Conservation (phyloP, 2,329 filamentous ascomycete species). For the Aureobasidium pullulans region DNA sequence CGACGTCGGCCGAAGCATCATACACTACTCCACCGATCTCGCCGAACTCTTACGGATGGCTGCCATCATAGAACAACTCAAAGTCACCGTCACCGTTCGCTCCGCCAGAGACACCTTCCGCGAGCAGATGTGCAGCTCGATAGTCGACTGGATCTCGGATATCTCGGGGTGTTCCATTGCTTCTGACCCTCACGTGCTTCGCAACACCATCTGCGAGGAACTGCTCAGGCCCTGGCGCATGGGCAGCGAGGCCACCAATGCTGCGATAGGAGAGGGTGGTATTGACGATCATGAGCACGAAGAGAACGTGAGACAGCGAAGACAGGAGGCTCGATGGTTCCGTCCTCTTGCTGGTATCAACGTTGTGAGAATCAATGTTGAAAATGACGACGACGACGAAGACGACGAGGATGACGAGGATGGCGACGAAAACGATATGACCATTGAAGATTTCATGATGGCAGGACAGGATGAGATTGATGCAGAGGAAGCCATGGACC, state of each 20-base stretch:
- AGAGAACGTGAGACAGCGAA: slow-evolving; percentile 37
- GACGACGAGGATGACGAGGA: slow-evolving; percentile 41
- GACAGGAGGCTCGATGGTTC: slow-evolving; percentile 34
- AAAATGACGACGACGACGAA: slow-evolving; percentile 36
- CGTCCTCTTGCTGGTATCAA: slow-evolving; percentile 22
- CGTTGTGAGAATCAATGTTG: slow-evolving; percentile 26
- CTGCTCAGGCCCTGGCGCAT: slow-evolving; percentile 79
- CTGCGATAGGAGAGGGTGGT: slow-evolving; percentile 66
- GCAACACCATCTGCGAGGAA: slow-evolving; percentile 81
- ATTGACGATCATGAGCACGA: slow-evolving; percentile 73
- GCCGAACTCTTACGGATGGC: slow-evolving; percentile 68
- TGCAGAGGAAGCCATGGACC: slow-evolving; percentile 35
- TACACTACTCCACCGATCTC: slow-evolving; percentile 69
- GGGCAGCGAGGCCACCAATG: slow-evolving; percentile 77
- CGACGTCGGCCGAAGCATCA: slow-evolving; percentile 74
- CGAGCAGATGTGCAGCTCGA: slow-evolving; percentile 97
- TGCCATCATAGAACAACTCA: slow-evolving; percentile 85
- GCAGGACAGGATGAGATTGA: slow-evolving; percentile 23
- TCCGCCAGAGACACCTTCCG: slow-evolving; percentile 92
- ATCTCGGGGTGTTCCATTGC: slow-evolving; percentile 85
- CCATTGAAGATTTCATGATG: slow-evolving; percentile 28
- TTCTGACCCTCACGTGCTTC: slow-evolving; percentile 68
- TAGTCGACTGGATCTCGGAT: slow-evolving; percentile 92
- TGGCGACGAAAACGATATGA: slow-evolving; percentile 27
- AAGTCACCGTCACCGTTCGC: slow-evolving; percentile 89